phyloP scores from a whole-genome alignment of 2,329 filamentous ascomycete species.

The Aspergillus fumigatus region DNA sequence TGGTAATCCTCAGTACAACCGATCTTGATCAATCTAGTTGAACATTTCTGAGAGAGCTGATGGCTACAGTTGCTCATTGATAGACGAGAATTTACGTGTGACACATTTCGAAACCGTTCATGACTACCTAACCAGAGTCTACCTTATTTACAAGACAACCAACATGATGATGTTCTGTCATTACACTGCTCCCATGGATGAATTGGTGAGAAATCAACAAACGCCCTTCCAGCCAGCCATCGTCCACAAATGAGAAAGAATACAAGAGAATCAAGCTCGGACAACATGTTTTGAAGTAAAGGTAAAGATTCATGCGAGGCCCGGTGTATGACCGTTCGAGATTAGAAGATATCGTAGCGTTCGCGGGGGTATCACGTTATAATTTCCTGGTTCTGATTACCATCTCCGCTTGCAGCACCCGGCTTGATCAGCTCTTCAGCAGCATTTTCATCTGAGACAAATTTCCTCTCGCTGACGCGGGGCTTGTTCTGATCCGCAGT shows the following conservation, averaged over 20 bases:
- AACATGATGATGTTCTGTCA: slow-evolving; percentile 11
- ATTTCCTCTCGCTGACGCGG: slow-evolving; percentile 85
- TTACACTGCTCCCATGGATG: slow-evolving; percentile 8
- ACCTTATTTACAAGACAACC: slow-evolving; percentile 23
- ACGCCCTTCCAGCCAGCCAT: slow-evolving; percentile 26
- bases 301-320: background rate
- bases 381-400: slow-evolving; percentile 27
- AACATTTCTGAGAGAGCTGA: background rate
- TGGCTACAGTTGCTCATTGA: background rate
- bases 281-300: background rate
- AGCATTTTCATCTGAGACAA: slow-evolving; percentile 62
- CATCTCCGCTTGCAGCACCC: slow-evolving; percentile 29
- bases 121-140: slow-evolving; percentile 22
- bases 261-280: slow-evolving; percentile 19
- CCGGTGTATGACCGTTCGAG: background rate
- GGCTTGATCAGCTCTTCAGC: slow-evolving; percentile 71
- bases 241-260: slow-evolving; percentile 19
- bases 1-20: background rate
- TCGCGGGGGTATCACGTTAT: slow-evolving; percentile 20
- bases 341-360: background rate
- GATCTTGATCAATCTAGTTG: background rate
- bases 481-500: slow-evolving; percentile 57
- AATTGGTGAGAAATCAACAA: slow-evolving; percentile 9
- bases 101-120: slow-evolving; percentile 1
- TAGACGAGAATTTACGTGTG: background rate